phyloP scores from a whole-genome alignment of 805 yeast species.

The Candida khao-thaluensis region DNA sequence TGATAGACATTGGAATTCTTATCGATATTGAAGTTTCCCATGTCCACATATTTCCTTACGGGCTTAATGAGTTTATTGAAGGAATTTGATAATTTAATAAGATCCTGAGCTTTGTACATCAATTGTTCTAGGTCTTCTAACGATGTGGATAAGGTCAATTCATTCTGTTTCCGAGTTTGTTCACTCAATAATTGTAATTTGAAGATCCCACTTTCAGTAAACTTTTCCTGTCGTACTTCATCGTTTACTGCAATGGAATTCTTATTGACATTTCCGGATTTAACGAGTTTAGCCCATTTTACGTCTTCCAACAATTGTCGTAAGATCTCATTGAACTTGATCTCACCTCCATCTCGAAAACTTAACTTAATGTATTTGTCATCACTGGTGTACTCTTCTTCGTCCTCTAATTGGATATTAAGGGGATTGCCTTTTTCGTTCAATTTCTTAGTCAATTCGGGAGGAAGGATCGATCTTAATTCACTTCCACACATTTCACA shows the following conservation, averaged over 20 bases:
- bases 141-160: constrained; percentile 62
- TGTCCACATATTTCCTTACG: constrained; percentile 10
- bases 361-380: constrained; percentile 58
- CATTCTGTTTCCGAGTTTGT: constrained; percentile 54
- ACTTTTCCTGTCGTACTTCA: not conserved
- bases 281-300: constrained; percentile 47
- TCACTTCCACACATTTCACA: constrained; percentile 88
- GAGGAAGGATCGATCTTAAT: constrained; percentile 15
- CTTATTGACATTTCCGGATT: constrained; percentile 35
- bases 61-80: constrained; percentile 27
- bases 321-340: constrained; percentile 46
- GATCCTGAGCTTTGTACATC: constrained; percentile 75
- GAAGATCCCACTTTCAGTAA: constrained; percentile 56
- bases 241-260: constrained; percentile 28
- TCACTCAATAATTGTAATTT: constrained; percentile 63
- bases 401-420: constrained; percentile 27
- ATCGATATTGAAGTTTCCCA: constrained; percentile 37
- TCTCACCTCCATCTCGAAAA: constrained; percentile 71
- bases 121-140: constrained; percentile 73
- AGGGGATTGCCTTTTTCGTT: constrained; percentile 11
- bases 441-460: constrained; percentile 9
- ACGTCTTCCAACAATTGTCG: constrained; percentile 43
- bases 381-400: constrained; percentile 32
- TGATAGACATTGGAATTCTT: constrained; percentile 40
- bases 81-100: constrained; percentile 56